Percentiles rank a stretch among this genome's conserved stretches.
phyloP scores from a whole-genome alignment of 78 protist genomes.

The Dictyostelium capitatum region DNA sequence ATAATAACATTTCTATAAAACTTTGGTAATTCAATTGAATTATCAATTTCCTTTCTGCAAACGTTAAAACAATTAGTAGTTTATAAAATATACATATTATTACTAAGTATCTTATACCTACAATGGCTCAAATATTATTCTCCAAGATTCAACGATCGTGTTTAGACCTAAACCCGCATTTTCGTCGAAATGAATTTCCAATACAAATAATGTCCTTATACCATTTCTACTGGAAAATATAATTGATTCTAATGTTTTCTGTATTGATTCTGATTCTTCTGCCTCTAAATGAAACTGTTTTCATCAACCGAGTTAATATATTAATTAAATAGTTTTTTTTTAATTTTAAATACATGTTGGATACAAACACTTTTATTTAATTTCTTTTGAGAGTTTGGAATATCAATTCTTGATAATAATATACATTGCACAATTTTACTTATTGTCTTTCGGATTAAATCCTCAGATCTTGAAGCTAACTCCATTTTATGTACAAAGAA shows the following conservation, averaged over 20 bases:
- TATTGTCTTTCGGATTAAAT: constrained; percentile 39
- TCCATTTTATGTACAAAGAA: not conserved
- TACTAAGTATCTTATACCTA: not conserved
- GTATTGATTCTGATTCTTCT: constrained; percentile 64
- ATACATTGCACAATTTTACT: constrained; percentile 51
- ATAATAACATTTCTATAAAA: constrained; percentile 63
- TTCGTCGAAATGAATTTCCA: constrained; percentile 78
- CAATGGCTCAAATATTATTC: constrained; percentile 71
- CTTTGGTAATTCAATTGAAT: constrained; percentile 61
- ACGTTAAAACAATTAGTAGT: not conserved
- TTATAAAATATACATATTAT: not conserved
- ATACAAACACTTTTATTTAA: constrained; percentile 54
- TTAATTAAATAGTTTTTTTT: not conserved
- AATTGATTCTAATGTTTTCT: constrained; percentile 3
- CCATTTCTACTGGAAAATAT: constrained; percentile 35
- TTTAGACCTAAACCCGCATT: constrained; percentile 37
- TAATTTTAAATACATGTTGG: not conserved
- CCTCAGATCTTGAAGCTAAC: constrained; percentile 21
- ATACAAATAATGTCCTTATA: constrained; percentile 38
- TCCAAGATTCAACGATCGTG: constrained; percentile 78
- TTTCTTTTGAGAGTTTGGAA: not conserved
- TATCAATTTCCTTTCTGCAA: constrained; percentile 35
- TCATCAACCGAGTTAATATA: too few species aligned
- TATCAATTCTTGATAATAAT: constrained; percentile 44
- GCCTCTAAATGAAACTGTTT: constrained; percentile 77